Evolutionary conservation across 768 basidiomycete genomes (phyloP).

Genomic region (Suillus ampliporus): DNA sequence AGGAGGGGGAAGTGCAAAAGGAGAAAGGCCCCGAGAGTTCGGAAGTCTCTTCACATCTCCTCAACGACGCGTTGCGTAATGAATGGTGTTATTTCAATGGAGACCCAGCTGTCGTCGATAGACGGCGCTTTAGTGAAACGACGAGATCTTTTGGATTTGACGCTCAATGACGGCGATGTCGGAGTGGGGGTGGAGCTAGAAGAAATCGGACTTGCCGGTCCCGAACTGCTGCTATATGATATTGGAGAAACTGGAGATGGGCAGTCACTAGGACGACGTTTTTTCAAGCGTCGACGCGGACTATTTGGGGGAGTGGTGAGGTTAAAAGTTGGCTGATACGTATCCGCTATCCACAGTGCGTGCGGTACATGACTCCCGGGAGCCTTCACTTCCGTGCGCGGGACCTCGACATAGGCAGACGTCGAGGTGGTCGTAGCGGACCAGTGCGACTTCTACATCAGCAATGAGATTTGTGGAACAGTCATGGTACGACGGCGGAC

Average conservation of each 20-base stretch:
- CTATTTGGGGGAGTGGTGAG: conserved; percentile 23
- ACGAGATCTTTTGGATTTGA: conserved; percentile 21
- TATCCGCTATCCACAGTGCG: conserved; percentile 8
- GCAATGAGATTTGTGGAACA: not conserved
- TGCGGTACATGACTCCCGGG: not conserved
- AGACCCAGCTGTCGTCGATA: conserved; percentile 37
- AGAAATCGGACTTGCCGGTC: conserved; percentile 6
- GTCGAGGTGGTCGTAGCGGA: conserved; percentile 42
- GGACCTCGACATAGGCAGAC: conserved; percentile 34
- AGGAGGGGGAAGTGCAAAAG: not conserved
- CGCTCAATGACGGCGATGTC: conserved; percentile 21
- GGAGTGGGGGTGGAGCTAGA: conserved; percentile 6
- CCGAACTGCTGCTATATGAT: conserved; percentile 5
- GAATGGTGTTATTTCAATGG: conserved; percentile 33
- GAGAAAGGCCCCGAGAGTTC: not conserved
- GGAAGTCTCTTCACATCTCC: not conserved
- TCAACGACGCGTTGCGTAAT: conserved; percentile 22
- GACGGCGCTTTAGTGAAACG: conserved; percentile 22
- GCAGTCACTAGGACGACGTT: conserved; percentile 30
- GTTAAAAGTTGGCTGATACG: conserved; percentile 8
- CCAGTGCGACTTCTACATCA: conserved; percentile 39
- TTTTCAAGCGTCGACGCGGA: conserved; percentile 35
- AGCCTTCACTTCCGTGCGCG: not conserved
- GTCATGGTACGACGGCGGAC: conserved; percentile 1
- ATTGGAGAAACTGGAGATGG: conserved; percentile 7